Evolutionary conservation across 768 basidiomycete species (phyloP), one percentile per base, ranked within the genome.

Genomic region (Suillus plorans): DNA sequence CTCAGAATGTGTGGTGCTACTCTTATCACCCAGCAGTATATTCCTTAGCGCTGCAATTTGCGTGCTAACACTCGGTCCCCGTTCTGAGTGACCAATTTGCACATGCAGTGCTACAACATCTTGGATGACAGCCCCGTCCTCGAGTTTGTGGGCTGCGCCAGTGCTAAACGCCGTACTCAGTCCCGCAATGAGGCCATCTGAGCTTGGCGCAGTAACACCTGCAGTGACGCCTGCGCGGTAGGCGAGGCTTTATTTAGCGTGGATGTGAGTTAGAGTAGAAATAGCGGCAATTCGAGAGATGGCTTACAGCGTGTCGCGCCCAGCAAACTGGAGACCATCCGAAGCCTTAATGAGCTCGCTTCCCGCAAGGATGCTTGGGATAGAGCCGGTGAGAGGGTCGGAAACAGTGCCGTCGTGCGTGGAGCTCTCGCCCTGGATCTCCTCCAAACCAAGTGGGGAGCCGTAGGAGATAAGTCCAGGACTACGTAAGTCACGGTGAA

Each of bases 31-130:
- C 10, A 89, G 77, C 9, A 97, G 79, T 45, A 94, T 78, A 9
- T 82, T 79, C 1, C 94, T 84, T 53, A 97, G 78, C 5, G 86
- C 80, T 16, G 89, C 89, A 66, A 97, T 88, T 68, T 94, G 87
- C n/a, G 89, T 90, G 75, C 94, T 94, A 37, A 94, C 81, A 65
- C 91, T 90, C 0, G 82, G 61, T 4, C 73, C 70, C 8, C 77
- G 76, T 45, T 57, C 62, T 25, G 78, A 77, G 69, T 86, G 85
- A 6, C 80, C 74, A 52, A 95, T 72, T 16, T 78, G 69, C 67
- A 95, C 75, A 65, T 92, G 90, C 6, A 93, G 71, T 5, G 89
- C 89, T 0, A 81, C 81, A 10, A 83, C 76, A 6, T 87, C 83
- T 72, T 90, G 84, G 44, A 89, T 70, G 63, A 94, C 75, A 13